Base-by-base conservation (phyloP, 2,329 filamentous ascomycete genomes). In the Pezicula carpinea region DNA sequence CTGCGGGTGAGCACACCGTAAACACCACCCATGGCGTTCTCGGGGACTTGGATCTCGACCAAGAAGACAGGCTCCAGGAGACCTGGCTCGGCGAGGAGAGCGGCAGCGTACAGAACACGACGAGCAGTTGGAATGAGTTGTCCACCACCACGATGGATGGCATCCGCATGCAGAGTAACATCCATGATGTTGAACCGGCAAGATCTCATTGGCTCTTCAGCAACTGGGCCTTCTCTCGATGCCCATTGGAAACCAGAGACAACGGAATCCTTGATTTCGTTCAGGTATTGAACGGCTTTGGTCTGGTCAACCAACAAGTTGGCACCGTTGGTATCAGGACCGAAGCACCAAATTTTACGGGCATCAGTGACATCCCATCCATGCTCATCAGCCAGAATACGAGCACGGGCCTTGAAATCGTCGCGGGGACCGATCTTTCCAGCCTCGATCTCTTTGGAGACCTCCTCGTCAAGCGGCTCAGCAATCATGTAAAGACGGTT, bases 171-270 rank as follows among this genome's bases (percentile, higher is more conserved):
- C 56, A 99, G 89, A 65, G 93, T 99, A 64, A 99, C 93, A 87
- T 99, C 93, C 70, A 96, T 84, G 72, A 99, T 85, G 86, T 99
- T 99, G 83, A 95, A 99, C 78, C 93, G 89, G 73, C 95, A 74
- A 61, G 85, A 85, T 70, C 93, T 89, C 90, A 99, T 92, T 65
- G 93, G 93, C 84, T 99, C 93, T 77, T 99, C 93, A 63, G 87
- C 91, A 69, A 99, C 76, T 66, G 93, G 93, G 79, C 93, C 93
- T 82, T 99, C 93, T 69, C 92, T 87, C 64, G 89, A 89, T 61
- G 93, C 93, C 93, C 93, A 99, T 77, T 99, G 93, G 90, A 99
- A 99, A 85, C 93, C 93, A 62, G 93, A 97, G 68, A 97, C 91
- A 63, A 97, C 86, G 53, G 92, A 97, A 70, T 99, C 93, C 88